Evolutionary conservation across 2,329 filamentous ascomycete genomes (phyloP), one percentile per base, ranked within the genome.

Genomic region (Colletotrichum sp.): DNA sequence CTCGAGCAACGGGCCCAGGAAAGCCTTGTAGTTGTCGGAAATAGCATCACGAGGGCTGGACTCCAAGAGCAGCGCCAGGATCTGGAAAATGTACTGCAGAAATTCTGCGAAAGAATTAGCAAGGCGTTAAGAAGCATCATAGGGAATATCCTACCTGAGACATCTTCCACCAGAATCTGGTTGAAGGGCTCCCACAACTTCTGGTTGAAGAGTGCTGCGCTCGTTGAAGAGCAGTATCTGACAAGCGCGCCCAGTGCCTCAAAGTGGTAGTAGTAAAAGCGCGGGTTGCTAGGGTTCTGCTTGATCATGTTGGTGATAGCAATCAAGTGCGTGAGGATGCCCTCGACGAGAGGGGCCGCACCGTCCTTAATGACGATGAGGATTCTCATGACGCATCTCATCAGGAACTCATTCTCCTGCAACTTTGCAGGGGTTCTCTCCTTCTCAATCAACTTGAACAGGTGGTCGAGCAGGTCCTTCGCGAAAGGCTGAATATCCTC

Each of bases 191-290:
- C 89, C 88, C 97, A 98, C 3, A 99, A 89, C 73, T 93, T 92
- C 76, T 93, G 90, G 82, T 98, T 95, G 66, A 98, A 91, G 79
- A 94, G 92, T 32, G 92, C 90, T 12, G 94, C 92, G 78, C 95
- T 91, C 5, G 89, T 88, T 3, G 85, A 76, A 87, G 93, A 82
- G 89, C 95, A 86, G 89, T 93, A 89, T 90, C 95, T 92, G 71
- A 98, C 94, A 64, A 99, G 89, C 18, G 97, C 96, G 38, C 97
- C 97, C 61, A 99, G 88, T 5, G 95, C 95, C 87, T 99, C 97
- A 78, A 99, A 99, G 83, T 98, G 95, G 84, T 96, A 99, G 88
- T 99, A 99, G 86, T 98, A 98, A 87, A 99, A 99, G 15, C 95
- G 92, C 3, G 97, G 97, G 85, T 99, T 99, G 87, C 96, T 98